Evolutionary conservation across 176 grass and related monocot species (phyloP), one percentile per base, ranked within the genome.

Genomic region (Pontederia paniculata): DNA sequence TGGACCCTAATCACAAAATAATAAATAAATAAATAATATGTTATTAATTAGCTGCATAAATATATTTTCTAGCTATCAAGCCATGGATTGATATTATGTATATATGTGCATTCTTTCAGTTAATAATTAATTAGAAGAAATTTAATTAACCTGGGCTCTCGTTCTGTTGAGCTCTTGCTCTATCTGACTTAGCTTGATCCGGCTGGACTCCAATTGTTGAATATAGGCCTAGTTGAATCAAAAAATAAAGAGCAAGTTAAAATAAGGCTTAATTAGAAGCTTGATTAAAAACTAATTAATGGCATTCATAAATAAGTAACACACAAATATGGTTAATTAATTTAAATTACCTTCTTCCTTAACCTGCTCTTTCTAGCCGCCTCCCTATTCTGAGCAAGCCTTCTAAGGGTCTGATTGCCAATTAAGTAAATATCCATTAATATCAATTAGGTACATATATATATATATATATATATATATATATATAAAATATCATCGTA

Each of bases 131-230:
- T 10, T 1, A 19, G 15, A 21, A 12, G 19, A 8, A 8, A 17
- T 21, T 21, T 22, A 5, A n/a, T 9, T 14, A 23, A 85, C 82
- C 57, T 78, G 83, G 57, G 67, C 2, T 67, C 70, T 71, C 9
- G 74, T 46, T 71, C 83, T 78, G 4, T 81, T 78, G 18, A 81
- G 9, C 12, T 87, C 83, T 23, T 87, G 83, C 55, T 87, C 83
- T 53, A 87, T 12, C 0, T 81, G 78, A 51, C 70, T 67, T 46
- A 87, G 18, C 57, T 75, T 82, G 44, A 87, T 75, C 62, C 84
- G 71, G 64, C 84, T 87, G 15, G 65, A 75, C 84, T 87, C 84
- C 46, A 87, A 72, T 47, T 87, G 80, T 45, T 87, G 84, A 68
- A 87, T 78, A 59, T 87, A 87, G 45, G 78, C 78, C 84, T 87